A percentile compares a stretch with the other conserved stretches of the same genome.
These are phyloP conservation scores for Paecilomyces fulvus DNA, from an alignment of 2,329 filamentous ascomycete species.

Conservation along the genomic window DNA sequence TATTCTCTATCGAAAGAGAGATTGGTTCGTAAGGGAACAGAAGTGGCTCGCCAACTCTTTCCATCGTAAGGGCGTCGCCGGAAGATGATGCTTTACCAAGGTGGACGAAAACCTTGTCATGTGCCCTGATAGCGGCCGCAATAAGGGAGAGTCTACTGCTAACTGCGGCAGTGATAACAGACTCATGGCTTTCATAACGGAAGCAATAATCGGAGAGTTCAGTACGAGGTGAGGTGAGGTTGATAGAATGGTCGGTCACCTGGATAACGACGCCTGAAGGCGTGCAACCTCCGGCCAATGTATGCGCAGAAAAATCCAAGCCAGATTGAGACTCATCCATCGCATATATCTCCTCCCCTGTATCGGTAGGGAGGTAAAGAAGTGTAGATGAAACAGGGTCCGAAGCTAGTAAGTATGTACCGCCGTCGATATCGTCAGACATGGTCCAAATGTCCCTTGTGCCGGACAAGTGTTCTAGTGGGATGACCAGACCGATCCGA, in stretches of 20 bases:
- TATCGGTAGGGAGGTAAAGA: slow-evolving; percentile 29
- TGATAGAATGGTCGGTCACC: slow-evolving; percentile 31
- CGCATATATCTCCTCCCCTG: slow-evolving; percentile 29
- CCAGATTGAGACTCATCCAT: slow-evolving; percentile 31
- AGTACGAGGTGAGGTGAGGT: slow-evolving; percentile 18
- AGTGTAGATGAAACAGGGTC: slow-evolving; percentile 33
- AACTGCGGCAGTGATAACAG: slow-evolving; percentile 22
- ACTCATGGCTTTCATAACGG: slow-evolving; percentile 14
- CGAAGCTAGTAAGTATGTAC: slow-evolving; percentile 34
- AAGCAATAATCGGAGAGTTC: slow-evolving; percentile 12
- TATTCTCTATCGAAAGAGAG: slow-evolving; percentile 22
- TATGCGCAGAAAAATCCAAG: slow-evolving; percentile 34
- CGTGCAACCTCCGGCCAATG: slow-evolving; percentile 35
- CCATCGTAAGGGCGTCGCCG: slow-evolving; percentile 11
- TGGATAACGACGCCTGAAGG: slow-evolving; percentile 30
- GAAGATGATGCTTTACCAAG: slow-evolving; percentile 14
- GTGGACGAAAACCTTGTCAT: slow-evolving; percentile 19
- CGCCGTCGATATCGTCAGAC: slow-evolving; percentile 20
- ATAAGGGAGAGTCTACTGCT: slow-evolving; percentile 20
- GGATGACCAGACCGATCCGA: slow-evolving; percentile 45
- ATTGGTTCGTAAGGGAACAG: slow-evolving; percentile 27
- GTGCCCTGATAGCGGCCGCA: slow-evolving; percentile 17
- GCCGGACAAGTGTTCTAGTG: slow-evolving; percentile 31
- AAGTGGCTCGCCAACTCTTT: slow-evolving; percentile 14
- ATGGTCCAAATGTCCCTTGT: slow-evolving; percentile 39